These are phyloP conservation scores for Rhizopogon parksii DNA, from an alignment of 1,284 basidiomycete genomes.

Conservation along the genomic window DNA sequence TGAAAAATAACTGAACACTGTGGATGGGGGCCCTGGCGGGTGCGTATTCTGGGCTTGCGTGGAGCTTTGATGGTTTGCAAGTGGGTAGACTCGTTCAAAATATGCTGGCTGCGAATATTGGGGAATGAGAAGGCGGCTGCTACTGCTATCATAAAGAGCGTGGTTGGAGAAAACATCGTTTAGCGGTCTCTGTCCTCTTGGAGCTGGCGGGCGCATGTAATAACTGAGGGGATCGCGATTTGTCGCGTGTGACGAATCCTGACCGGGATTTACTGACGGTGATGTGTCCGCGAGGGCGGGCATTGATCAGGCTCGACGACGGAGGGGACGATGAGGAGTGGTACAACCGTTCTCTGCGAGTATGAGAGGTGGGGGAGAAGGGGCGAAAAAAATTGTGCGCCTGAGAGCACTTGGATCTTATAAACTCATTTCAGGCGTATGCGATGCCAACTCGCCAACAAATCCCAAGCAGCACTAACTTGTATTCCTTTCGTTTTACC, in stretches of 20 bases:
- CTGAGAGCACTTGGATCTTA: constrained; percentile 30
- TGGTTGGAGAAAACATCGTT: constrained; percentile 20
- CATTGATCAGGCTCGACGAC: constrained; percentile 14
- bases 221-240: constrained; percentile 14
- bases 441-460: constrained; percentile 9
- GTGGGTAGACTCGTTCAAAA: constrained; percentile 17
- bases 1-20: constrained; percentile 21
- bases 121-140: constrained; percentile 4
- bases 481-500: constrained; percentile 17
- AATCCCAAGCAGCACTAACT: constrained; percentile 6
- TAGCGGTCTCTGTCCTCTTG: constrained; percentile 13
- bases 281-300: constrained; percentile 20
- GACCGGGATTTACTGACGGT: background rate
- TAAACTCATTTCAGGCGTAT: constrained; percentile 20
- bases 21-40: constrained; percentile 4
- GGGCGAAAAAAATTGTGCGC: constrained; percentile 28
- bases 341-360: background rate
- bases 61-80: constrained; percentile 13
- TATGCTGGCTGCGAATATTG: constrained; percentile 10
- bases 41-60: constrained; percentile 8
- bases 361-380: constrained; percentile 10
- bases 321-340: background rate
- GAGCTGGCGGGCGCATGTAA: constrained; percentile 16
- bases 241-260: background rate
- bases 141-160: constrained; percentile 27